Evolutionary conservation across 2,329 filamentous ascomycete genomes (phyloP), one percentile per base, ranked within the genome.

Genomic region (Laburnicola sp.): DNA sequence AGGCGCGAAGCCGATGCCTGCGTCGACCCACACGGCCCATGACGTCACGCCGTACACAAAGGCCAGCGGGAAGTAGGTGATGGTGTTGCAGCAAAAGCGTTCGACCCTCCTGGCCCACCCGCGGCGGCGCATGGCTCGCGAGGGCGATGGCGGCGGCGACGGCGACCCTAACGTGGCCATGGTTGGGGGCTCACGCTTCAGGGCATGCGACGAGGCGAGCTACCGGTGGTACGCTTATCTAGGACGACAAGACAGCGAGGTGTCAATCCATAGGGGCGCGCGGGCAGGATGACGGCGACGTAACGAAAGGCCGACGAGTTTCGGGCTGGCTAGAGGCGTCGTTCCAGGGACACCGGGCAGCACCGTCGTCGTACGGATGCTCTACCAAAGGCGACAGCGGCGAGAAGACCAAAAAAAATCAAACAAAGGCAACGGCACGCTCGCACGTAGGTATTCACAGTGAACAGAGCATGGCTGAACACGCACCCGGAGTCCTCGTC

Each of bases 41-140:
- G 88, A 88, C n/a, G 91, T 93, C 60, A 97, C 74, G 49, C 87
- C 82, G 68, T 96, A 97, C 51, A 97, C 89, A 69, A 97, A 96
- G 26, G 78, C 78, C 16, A 97, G 80, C n/a, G 93, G 93, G 61
- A 96, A 89, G 73, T 91, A 96, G 25, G 85, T 89, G 46, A 88
- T 80, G 54, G 85, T 83, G 37, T 81, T 77, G 76, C 92, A 97
- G 79, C 91, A 97, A 67, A 84, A 86, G 43, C 91, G 87, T 80
- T 97, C 92, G 64, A 89, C 79, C 70, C 81, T 84, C 58, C 88
- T 81, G 42, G 84, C 86, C 78, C 84, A 88, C 42, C 70, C 69
- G 56, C 59, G 68, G 61, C 59, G 74, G 58, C 70, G 67, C 69
- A 72, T 72, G 30, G 61, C 64, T 52, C 66, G 59, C 27, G 71